Evolutionary conservation across 768 basidiomycete species (phyloP).

Genomic region (Pholiota molesta): DNA sequence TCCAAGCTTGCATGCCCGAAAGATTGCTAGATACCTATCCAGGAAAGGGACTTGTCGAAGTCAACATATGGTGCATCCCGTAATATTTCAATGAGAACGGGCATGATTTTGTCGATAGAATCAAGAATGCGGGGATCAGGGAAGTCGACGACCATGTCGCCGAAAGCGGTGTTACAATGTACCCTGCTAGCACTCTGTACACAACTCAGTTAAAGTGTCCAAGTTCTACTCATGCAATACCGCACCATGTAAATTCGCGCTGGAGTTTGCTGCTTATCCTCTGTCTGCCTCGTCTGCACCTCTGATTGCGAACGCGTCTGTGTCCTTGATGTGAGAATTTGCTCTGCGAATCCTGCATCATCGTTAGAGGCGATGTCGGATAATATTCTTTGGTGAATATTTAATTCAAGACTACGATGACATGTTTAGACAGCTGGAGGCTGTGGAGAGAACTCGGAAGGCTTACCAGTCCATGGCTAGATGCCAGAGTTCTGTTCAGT

Average conservation of each 20-base stretch:
- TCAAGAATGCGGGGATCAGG: conserved; percentile 52
- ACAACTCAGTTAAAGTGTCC: neutral
- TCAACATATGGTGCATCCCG: conserved; percentile 74
- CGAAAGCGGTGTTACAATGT: conserved; percentile 84
- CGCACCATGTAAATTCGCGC: conserved; percentile 65
- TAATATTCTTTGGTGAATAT: conserved; percentile 75
- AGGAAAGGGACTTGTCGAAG: conserved; percentile 78
- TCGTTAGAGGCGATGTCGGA: conserved; percentile 69
- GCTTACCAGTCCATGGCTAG: conserved; percentile 23
- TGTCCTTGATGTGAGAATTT: conserved; percentile 65
- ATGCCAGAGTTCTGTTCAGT: too few species aligned
- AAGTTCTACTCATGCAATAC: neutral
- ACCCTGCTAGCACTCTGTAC: conserved; percentile 67
- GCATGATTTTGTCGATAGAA: conserved; percentile 56
- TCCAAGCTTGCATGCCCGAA: neutral
- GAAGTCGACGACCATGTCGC: conserved; percentile 72
- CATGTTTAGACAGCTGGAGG: neutral
- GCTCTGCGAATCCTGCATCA: conserved; percentile 49
- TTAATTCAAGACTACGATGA: conserved; percentile 65
- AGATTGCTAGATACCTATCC: conserved; percentile 59
- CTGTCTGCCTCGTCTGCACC: conserved; percentile 20
- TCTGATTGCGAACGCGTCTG: conserved; percentile 38
- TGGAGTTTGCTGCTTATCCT: conserved; percentile 24
- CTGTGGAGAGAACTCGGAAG: neutral
- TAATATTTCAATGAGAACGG: conserved; percentile 67